These are phyloP conservation scores for Vitis labrusca DNA, from an alignment of 164 flowering plant genomes.

Conservation along the genomic window DNA sequence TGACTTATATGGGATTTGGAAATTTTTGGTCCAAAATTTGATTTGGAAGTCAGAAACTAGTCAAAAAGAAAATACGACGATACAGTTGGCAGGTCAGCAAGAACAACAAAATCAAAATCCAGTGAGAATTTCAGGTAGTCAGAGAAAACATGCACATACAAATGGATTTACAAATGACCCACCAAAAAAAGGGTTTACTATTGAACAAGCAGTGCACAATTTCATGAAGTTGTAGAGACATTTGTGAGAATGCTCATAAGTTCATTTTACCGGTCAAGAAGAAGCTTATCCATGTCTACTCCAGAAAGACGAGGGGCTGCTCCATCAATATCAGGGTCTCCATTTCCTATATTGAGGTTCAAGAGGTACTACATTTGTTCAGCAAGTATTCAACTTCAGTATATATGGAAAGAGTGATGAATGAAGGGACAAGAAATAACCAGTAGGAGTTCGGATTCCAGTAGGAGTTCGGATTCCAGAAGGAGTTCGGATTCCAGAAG, in stretches of 20 bases:
- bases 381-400: neutral
- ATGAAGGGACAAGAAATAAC: slow-evolving; percentile 14
- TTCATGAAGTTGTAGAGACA: neutral
- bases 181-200: too few relatives aligned
- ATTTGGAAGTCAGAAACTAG: too few relatives aligned
- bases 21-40: too few relatives aligned
- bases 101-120: too few relatives aligned
- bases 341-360: slow-evolving; percentile 31
- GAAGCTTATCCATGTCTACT: slow-evolving; percentile 57
- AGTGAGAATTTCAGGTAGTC: too few relatives aligned
- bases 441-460: slow-evolving; percentile 25
- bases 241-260: neutral
- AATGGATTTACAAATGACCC: too few relatives aligned
- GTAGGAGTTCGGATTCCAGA: slow-evolving; percentile 16
- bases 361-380: neutral
- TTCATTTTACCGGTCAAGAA: slow-evolving; percentile 47
- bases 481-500: slow-evolving; percentile 19
- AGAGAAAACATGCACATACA: too few relatives aligned
- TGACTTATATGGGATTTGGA: too few relatives aligned
- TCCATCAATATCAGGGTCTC: slow-evolving; percentile 33
- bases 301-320: slow-evolving; percentile 51
- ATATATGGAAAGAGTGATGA: neutral
- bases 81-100: too few relatives aligned
- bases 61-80: too few relatives aligned
- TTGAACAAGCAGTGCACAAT: too few relatives aligned